Evolutionary conservation across 345 rosid genomes (phyloP).

Genomic region (Geranium rotundifolium): DNA sequence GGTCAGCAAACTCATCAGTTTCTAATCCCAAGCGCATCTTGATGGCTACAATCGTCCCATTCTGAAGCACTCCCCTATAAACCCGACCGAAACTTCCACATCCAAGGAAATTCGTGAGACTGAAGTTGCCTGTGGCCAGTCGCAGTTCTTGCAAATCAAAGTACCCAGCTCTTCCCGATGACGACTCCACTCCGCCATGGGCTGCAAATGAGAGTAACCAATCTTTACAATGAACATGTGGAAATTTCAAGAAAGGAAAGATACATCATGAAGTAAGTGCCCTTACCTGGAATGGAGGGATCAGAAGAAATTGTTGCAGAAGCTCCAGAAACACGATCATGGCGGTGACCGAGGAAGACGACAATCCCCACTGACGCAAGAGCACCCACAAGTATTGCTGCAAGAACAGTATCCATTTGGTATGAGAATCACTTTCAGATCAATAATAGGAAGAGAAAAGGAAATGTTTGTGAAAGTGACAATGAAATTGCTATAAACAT

Average conservation of each 20-base stretch:
- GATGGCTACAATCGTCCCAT: slow-evolving; percentile 74
- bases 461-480: too few species aligned
- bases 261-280: background rate
- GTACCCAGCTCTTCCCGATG: slow-evolving; percentile 57
- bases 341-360: slow-evolving; percentile 32
- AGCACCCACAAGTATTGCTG: slow-evolving; percentile 85
- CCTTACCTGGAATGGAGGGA: slow-evolving; percentile 63
- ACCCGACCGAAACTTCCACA: slow-evolving; percentile 82
- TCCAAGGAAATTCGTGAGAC: slow-evolving; percentile 65
- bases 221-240: slow-evolving; percentile 7
- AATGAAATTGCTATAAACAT: too few species aligned
- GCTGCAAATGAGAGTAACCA: slow-evolving; percentile 31
- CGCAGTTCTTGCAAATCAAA: slow-evolving; percentile 80
- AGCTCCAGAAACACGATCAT: slow-evolving; percentile 38
- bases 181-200: slow-evolving; percentile 58
- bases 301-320: slow-evolving; percentile 88
- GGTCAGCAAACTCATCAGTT: slow-evolving; percentile 66
- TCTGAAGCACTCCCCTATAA: slow-evolving; percentile 81
- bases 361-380: slow-evolving; percentile 55
- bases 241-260: background rate
- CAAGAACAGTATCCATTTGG: slow-evolving; percentile 82
- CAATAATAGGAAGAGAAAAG: too few species aligned
- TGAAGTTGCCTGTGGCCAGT: slow-evolving; percentile 65
- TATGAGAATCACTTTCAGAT: slow-evolving; percentile 42
- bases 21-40: slow-evolving; percentile 67